Evolutionary conservation across 139 green algal species (phyloP).

Genomic region (Picochlorum sp.): DNA sequence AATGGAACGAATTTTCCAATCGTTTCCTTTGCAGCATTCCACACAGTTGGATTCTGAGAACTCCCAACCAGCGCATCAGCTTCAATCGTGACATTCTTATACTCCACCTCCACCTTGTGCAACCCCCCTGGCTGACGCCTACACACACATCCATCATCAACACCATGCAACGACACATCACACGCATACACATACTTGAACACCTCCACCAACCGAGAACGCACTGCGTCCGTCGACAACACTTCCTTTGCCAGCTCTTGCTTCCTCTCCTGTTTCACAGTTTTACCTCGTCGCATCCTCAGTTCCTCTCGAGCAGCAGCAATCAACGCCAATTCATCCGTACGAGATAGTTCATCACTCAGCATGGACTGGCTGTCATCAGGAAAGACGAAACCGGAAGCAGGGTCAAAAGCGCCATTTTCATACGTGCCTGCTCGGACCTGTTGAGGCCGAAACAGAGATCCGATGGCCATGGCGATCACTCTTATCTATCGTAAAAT

Average conservation of each 20-base stretch:
- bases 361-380: not conserved
- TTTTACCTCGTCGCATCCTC: not conserved
- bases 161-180: not conserved
- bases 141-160: not conserved
- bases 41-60: constrained; percentile 42
- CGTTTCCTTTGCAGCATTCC: constrained; percentile 43
- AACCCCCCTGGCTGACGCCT: constrained; percentile 2
- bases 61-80: constrained; percentile 57
- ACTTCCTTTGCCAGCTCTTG: not conserved
- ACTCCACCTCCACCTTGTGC: constrained; percentile 47
- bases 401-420: not conserved
- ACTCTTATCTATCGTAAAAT: too few relatives aligned
- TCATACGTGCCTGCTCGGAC: not conserved
- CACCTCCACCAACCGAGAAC: constrained; percentile 1
- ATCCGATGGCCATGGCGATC: too few relatives aligned
- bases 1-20: constrained; percentile 4
- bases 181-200: not conserved
- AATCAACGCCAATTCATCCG: constrained; percentile 10
- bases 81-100: constrained; percentile 45
- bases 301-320: not conserved
- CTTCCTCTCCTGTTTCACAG: constrained; percentile 5
- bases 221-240: not conserved
- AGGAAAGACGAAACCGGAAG: not conserved
- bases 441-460: not conserved
- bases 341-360: not conserved